A percentile compares a stretch with the other conserved stretches of the same genome.
Evolutionary conservation across 345 rosid genomes (phyloP).

Genomic region (Pelargonium nanum): DNA sequence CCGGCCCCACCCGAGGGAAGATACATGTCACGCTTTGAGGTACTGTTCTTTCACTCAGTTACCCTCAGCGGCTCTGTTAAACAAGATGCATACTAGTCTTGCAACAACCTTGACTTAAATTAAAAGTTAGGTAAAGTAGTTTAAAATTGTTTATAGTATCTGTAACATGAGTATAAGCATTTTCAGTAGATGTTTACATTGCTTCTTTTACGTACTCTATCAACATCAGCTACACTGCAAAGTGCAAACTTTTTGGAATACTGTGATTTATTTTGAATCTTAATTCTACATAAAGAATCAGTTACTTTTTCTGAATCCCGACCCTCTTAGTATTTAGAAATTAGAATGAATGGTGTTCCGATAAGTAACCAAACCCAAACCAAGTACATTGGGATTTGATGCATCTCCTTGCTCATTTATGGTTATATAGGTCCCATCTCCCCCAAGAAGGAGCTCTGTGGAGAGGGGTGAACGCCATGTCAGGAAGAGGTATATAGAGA

Average conservation of each 20-base stretch:
- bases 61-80: neutral
- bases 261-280: neutral
- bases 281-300: too few relatives aligned
- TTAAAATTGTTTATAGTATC: neutral
- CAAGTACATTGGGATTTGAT: neutral
- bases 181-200: neutral
- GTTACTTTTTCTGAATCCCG: neutral
- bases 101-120: neutral
- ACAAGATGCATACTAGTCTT: neutral
- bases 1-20: constrained; percentile 91
- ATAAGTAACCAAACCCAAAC: neutral
- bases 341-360: neutral
- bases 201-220: neutral
- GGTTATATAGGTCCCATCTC: constrained; percentile 66
- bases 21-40: constrained; percentile 73
- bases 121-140: neutral
- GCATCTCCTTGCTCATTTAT: neutral
- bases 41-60: constrained; percentile 11
- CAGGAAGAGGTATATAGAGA: constrained; percentile 20
- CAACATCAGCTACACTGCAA: neutral
- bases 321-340: too few relatives aligned
- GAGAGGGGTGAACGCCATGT: constrained; percentile 26
- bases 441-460: constrained; percentile 49
- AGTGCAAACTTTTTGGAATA: neutral
- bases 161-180: neutral